Evolutionary conservation across 2,329 filamentous ascomycete species (phyloP).

Genomic region (Coniosporium tulheliwenetii): DNA sequence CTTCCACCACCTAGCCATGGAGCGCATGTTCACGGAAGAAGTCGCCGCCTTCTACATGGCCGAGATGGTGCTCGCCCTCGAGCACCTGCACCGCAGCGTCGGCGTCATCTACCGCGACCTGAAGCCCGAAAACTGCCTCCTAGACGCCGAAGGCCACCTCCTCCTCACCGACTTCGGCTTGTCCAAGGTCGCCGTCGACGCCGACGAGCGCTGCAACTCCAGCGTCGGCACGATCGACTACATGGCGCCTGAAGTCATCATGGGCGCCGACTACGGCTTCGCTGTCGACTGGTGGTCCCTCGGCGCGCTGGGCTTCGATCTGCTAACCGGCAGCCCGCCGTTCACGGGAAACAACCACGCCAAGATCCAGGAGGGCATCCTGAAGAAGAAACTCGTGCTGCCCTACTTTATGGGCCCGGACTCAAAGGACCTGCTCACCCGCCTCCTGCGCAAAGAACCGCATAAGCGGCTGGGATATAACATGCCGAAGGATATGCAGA

Average conservation of each 20-base stretch:
- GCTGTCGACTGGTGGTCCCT: slow-evolving; percentile 99
- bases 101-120: slow-evolving; percentile 94
- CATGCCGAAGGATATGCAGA: slow-evolving; percentile 75
- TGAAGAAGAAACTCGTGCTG: slow-evolving; percentile 76
- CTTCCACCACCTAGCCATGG: slow-evolving; percentile 84
- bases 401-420: slow-evolving; percentile 86
- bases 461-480: slow-evolving; percentile 74
- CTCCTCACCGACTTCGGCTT: slow-evolving; percentile 93
- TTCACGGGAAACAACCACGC: slow-evolving; percentile 83
- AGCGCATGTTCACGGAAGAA: slow-evolving; percentile 88
- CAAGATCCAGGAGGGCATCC: slow-evolving; percentile 91
- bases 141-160: slow-evolving; percentile 82
- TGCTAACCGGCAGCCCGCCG: slow-evolving; percentile 82
- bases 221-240: slow-evolving; percentile 93
- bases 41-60: slow-evolving; percentile 96
- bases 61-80: slow-evolving; percentile 87
- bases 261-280: slow-evolving; percentile 78
- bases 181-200: slow-evolving; percentile 79
- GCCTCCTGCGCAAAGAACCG: slow-evolving; percentile 83
- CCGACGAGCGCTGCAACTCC: slow-evolving; percentile 61
- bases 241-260: slow-evolving; percentile 94
- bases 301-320: slow-evolving; percentile 78
- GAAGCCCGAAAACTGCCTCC: slow-evolving; percentile 93
- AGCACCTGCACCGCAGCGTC: slow-evolving; percentile 81
- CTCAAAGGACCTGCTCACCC: slow-evolving; percentile 83